phyloP scores from a whole-genome alignment of 768 basidiomycete species.

The Naganishia kalamii region DNA sequence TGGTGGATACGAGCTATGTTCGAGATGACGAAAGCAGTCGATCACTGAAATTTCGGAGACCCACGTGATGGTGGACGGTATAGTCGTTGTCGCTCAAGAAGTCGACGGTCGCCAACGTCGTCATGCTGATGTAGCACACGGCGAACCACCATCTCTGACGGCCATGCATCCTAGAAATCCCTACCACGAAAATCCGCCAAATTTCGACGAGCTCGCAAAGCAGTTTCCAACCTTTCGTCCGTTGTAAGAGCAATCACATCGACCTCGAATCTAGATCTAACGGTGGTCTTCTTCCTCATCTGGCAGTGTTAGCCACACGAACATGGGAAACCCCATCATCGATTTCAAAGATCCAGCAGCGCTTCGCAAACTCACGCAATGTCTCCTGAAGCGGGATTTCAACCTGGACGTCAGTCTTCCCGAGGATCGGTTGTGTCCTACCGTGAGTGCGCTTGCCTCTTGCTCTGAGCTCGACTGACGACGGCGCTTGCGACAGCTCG shows the following conservation, averaged over 20 bases:
- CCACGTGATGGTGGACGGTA: background rate
- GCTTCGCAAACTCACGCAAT: slow-evolving; percentile 71
- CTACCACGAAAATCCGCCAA: slow-evolving; percentile 50
- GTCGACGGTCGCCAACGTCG: background rate
- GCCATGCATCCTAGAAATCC: slow-evolving; percentile 51
- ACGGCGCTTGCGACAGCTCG: slow-evolving; percentile 24
- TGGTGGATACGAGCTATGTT: no score
- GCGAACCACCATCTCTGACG: no score
- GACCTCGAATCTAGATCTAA: background rate
- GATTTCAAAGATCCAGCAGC: slow-evolving; percentile 69
- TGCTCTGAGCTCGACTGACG: background rate
- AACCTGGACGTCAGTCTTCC: slow-evolving; percentile 59
- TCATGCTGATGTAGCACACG: background rate
- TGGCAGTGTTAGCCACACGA: background rate
- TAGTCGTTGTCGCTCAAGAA: background rate
- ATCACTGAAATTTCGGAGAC: background rate
- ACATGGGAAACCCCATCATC: slow-evolving; percentile 51
- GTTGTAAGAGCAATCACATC: slow-evolving; percentile 53
- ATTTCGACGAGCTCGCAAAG: slow-evolving; percentile 59
- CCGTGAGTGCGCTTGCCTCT: slow-evolving; percentile 54
- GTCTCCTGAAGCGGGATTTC: slow-evolving; percentile 71
- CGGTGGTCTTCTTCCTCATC: background rate
- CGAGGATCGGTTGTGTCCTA: slow-evolving; percentile 72
- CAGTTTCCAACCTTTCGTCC: slow-evolving; percentile 56
- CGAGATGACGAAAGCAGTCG: background rate